Conservation (phyloP, 805 yeast species). For the Lipomyces oligophaga region DNA sequence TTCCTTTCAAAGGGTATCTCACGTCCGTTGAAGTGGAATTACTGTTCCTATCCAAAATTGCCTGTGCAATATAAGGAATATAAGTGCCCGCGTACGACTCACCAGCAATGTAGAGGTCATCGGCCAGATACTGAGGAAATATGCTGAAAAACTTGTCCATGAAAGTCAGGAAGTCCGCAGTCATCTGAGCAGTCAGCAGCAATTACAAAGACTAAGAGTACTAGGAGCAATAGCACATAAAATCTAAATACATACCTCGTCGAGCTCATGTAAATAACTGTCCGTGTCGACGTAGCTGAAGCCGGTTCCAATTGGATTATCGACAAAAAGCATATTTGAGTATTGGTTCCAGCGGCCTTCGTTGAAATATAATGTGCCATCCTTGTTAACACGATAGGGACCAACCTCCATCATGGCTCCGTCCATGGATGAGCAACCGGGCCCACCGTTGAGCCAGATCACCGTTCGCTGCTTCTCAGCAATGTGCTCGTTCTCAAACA, state of each 20-base stretch:
- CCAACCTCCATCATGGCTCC: constrained; percentile 93
- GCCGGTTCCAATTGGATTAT: constrained; percentile 95
- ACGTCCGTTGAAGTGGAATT: constrained; percentile 27
- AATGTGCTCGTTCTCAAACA: constrained; percentile 42
- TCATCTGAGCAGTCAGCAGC: constrained; percentile 42
- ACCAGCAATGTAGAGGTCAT: constrained; percentile 78
- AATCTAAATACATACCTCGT: constrained; percentile 22
- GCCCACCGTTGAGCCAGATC: constrained; percentile 97
- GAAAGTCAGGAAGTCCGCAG: constrained; percentile 60
- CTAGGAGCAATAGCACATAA: constrained; percentile 35
- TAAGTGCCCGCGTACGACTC: constrained; percentile 98
- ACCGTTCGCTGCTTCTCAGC: constrained; percentile 38
- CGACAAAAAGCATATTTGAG: constrained; percentile 79
- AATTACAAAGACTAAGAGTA: constrained; percentile 43
- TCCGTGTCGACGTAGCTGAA: constrained; percentile 58
- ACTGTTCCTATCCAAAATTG: constrained; percentile 49
- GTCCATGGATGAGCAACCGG: constrained; percentile 97
- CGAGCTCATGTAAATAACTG: constrained; percentile 40
- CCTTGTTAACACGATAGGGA: constrained; percentile 62
- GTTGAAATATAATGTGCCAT: constrained; percentile 51
- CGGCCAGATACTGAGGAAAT: constrained; percentile 66
- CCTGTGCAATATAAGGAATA: constrained; percentile 79
- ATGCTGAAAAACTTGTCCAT: constrained; percentile 59
- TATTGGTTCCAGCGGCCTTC: constrained; percentile 79
- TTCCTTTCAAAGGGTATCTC: constrained; percentile 47